Conservation (phyloP, 768 basidiomycete species). For the Roridomyces roridus region DNA sequence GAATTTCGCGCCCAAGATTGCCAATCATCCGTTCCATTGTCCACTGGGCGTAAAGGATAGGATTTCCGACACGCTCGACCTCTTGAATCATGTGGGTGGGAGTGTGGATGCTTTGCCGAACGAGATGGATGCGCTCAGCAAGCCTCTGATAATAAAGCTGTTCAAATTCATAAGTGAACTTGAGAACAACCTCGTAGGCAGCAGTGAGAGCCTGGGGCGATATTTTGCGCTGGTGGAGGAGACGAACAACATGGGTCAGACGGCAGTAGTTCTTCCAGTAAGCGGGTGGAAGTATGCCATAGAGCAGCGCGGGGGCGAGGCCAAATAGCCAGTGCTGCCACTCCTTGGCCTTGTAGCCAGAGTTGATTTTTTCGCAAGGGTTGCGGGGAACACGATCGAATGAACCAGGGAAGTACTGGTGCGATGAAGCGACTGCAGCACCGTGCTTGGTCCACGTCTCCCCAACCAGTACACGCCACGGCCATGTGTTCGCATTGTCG, state of each 20-base stretch:
- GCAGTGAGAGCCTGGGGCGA: conserved; percentile 2
- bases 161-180: conserved; percentile 34
- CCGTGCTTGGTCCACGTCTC: not conserved
- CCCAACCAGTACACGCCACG: not conserved
- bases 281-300: not conserved
- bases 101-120: conserved; percentile 30
- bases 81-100: conserved; percentile 28
- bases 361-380: not conserved
- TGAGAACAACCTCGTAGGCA: conserved; percentile 17
- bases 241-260: not conserved
- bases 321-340: not conserved
- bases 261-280: conserved; percentile 1
- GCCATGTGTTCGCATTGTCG: not conserved
- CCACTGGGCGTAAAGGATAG: conserved; percentile 19
- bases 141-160: conserved; percentile 29
- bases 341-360: not conserved
- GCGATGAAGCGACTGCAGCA: not conserved
- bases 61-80: conserved; percentile 18
- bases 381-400: not conserved
- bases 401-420: not conserved
- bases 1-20: conserved; percentile 20
- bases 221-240: not conserved
- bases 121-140: conserved; percentile 33
- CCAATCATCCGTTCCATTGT: conserved; percentile 25
- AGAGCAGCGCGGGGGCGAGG: not conserved